Percentiles rank a stretch among this genome's conserved stretches.
These are phyloP conservation scores for Kwoniella bestiolae DNA, from an alignment of 768 basidiomycete genomes.

Conservation along the genomic window DNA sequence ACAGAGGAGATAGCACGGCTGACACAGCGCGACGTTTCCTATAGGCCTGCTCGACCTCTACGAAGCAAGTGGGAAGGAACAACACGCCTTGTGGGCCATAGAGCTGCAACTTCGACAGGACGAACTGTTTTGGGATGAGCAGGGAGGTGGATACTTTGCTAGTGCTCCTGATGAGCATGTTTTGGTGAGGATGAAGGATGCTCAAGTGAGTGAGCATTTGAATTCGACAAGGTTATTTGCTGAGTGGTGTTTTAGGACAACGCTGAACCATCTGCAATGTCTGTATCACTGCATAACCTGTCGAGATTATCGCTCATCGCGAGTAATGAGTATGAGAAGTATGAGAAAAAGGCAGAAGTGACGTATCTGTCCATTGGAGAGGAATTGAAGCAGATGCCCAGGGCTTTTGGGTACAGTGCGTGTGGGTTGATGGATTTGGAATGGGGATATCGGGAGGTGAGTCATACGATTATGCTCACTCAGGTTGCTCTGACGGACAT, in stretches of 20 bases:
- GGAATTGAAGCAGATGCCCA: conserved; percentile 43
- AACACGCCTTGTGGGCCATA: conserved; percentile 56
- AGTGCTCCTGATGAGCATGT: conserved; percentile 58
- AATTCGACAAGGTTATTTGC: background rate
- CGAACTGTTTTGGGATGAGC: conserved; percentile 59
- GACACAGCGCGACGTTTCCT: background rate
- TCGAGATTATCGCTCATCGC: conserved; percentile 36
- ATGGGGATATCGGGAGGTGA: conserved; percentile 43
- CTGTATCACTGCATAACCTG: conserved; percentile 43
- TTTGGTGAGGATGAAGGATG: conserved; percentile 59
- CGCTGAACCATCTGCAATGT: conserved; percentile 47
- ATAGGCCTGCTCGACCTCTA: conserved; percentile 58
- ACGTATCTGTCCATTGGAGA: conserved; percentile 36
- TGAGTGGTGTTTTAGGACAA: conserved; percentile 29
- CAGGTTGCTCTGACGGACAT: too few relatives aligned
- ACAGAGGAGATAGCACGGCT: too few relatives aligned
- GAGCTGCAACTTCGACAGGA: conserved; percentile 59
- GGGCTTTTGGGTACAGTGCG: conserved; percentile 39
- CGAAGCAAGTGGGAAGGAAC: conserved; percentile 57
- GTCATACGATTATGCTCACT: background rate
- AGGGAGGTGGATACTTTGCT: conserved; percentile 60
- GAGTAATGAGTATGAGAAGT: conserved; percentile 33
- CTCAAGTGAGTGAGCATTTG: conserved; percentile 46
- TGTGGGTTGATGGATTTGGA: conserved; percentile 46
- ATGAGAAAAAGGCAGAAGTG: conserved; percentile 33